phyloP scores from a whole-genome alignment of 176 grass and related monocot genomes.

The Carex kokanica region DNA sequence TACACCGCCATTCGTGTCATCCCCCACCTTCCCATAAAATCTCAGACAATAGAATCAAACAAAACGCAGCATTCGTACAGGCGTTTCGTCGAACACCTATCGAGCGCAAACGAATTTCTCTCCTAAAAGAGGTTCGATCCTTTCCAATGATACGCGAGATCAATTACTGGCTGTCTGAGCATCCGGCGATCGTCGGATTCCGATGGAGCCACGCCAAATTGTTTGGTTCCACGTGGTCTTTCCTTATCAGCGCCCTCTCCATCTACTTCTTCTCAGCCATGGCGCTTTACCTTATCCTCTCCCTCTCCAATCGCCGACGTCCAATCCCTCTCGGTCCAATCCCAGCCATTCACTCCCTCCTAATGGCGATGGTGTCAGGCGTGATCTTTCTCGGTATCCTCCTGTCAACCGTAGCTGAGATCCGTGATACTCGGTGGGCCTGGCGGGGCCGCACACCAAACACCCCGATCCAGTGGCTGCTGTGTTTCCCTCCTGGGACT shows the following conservation, averaged over 20 bases:
- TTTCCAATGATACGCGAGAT: slow-evolving; percentile 2
- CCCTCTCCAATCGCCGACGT: slow-evolving; percentile 29
- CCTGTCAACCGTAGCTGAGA: slow-evolving; percentile 70
- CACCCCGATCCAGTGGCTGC: slow-evolving; percentile 72
- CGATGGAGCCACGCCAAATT: slow-evolving; percentile 63
- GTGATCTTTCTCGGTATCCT: slow-evolving; percentile 64
- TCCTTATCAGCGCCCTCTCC: slow-evolving; percentile 55
- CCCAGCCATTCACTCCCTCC: slow-evolving; percentile 57
- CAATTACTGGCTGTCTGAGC: slow-evolving; percentile 81
- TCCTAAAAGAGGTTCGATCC: background rate
- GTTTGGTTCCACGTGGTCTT: slow-evolving; percentile 75
- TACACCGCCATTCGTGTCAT: background rate
- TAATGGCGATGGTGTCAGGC: slow-evolving; percentile 49
- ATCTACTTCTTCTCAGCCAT: slow-evolving; percentile 48
- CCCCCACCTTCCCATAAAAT: background rate
- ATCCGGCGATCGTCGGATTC: slow-evolving; percentile 81
- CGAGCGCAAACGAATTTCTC: background rate
- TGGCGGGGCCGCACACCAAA: slow-evolving; percentile 73
- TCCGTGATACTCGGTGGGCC: slow-evolving; percentile 76
- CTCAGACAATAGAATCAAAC: background rate
- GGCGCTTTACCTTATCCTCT: slow-evolving; percentile 23
- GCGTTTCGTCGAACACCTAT: background rate
- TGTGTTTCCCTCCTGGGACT: slow-evolving; percentile 85
- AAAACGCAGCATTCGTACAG: background rate
- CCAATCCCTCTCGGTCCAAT: slow-evolving; percentile 54